Base-by-base conservation (phyloP, 768 basidiomycete genomes). In the Amanita molliuscula region DNA sequence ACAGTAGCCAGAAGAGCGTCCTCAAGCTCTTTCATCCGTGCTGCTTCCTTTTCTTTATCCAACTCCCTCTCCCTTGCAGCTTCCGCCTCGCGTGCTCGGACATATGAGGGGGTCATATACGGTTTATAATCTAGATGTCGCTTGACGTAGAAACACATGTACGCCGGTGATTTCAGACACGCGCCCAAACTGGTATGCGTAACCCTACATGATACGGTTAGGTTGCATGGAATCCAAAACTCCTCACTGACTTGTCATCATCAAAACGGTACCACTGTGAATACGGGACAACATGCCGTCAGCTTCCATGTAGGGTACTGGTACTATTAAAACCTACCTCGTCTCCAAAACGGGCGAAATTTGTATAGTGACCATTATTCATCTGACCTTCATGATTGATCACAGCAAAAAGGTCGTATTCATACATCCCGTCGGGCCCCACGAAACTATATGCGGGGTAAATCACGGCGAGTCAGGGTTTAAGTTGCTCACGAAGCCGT, bases 131-230 rank as follows among this genome's bases (percentile, higher is more conserved):
- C 88, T 41, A 94, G 70, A 54, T 88, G 79, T 9, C 88, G 80
- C 64, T 94, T 94, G 53, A 91, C 88, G 61, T 95, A 96, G 68
- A 94, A 93, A 54, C 90, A 89, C 92, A 95, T 94, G 64, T 95
- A 95, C 4, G 89, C 84, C 44, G 79, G 74, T 16, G 90, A 89
- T 44, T 64, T 68, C 36, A 93, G 72, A 48, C 84, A 86, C 1
- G 76, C 75, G 6, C 75, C 72, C 18, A 93, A 72, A 21, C 72
- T 83, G 9, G 90, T 79, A 18, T 74, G 76, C 0, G 81, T 81
- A 8, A 94, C 89, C 65, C 84, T 86, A 59, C 29, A 25, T 21
- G 15, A 10, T 5, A 10, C 3, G 23, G 26, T 45, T 26, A 43
- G 44, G 11, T 7, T 0, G 18, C 28, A 52, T 53, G 42, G 53